Conservation (phyloP, 2,329 filamentous ascomycete genomes). For the Tolypocladium album region DNA sequence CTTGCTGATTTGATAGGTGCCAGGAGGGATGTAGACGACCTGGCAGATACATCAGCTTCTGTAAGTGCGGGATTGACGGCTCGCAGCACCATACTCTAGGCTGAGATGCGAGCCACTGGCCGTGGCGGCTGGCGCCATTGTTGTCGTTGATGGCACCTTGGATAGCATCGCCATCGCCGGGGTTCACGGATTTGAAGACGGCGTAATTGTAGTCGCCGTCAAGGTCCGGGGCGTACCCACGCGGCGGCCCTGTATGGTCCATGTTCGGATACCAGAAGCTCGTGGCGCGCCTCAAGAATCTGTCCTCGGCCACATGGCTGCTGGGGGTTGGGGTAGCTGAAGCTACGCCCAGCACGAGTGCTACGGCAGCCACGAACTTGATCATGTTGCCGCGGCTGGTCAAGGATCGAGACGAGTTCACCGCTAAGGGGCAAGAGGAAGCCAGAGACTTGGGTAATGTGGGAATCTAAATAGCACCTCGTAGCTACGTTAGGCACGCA, state of each 20-base stretch:
- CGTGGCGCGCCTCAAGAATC: slow-evolving; percentile 8
- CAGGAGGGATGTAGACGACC: slow-evolving; percentile 31
- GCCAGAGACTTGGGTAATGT: not conserved
- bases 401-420: not conserved
- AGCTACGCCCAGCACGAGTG: slow-evolving; percentile 7
- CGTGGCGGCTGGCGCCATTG: slow-evolving; percentile 20
- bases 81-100: slow-evolving; percentile 20
- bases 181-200: slow-evolving; percentile 24
- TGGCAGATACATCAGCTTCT: not conserved
- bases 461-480: not conserved
- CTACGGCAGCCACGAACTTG: slow-evolving; percentile 6
- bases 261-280: slow-evolving; percentile 32
- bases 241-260: slow-evolving; percentile 23
- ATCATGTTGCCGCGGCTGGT: slow-evolving; percentile 6
- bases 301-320: slow-evolving; percentile 2
- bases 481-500: not conserved
- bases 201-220: slow-evolving; percentile 24
- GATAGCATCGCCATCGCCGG: slow-evolving; percentile 25
- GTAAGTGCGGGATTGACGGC: not conserved
- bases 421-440: not conserved
- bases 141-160: slow-evolving; percentile 27
- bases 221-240: slow-evolving; percentile 30
- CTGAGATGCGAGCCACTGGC: slow-evolving; percentile 29
- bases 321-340: slow-evolving; percentile 7
- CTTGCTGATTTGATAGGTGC: slow-evolving; percentile 26